These are phyloP conservation scores for Umbelopsis sp. DNA, from an alignment of 192 early-diverging fungal genomes.

Conservation along the genomic window DNA sequence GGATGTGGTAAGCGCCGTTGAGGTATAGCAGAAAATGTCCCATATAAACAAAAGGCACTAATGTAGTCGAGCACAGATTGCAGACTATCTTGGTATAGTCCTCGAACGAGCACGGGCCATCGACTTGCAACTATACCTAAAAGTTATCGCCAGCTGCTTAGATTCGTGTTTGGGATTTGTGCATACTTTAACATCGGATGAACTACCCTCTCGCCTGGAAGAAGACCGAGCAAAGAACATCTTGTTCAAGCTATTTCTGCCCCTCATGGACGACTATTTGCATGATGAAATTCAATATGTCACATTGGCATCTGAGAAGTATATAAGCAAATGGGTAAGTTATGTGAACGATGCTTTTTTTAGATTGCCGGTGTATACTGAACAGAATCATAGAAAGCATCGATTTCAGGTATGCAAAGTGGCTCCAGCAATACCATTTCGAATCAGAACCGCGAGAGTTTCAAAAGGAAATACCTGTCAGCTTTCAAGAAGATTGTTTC, in stretches of 20 bases:
- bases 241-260: constrained; percentile 61
- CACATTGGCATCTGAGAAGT: constrained; percentile 51
- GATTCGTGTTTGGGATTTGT: constrained; percentile 63
- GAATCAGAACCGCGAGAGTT: constrained; percentile 35
- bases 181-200: constrained; percentile 37
- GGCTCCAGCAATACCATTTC: neutral
- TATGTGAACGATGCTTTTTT: neutral
- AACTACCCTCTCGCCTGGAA: constrained; percentile 43
- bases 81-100: constrained; percentile 72
- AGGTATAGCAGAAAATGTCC: neutral
- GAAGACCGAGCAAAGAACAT: constrained; percentile 52
- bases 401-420: neutral
- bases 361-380: neutral
- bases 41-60: neutral
- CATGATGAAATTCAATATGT: constrained; percentile 67
- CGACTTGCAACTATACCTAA: constrained; percentile 67
- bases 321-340: constrained; percentile 68
- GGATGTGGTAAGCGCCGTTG: constrained; percentile 53
- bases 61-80: constrained; percentile 42
- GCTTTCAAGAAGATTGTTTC: constrained; percentile 56
- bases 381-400: neutral
- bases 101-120: constrained; percentile 61
- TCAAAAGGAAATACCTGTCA: constrained; percentile 50
- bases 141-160: constrained; percentile 64
- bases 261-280: constrained; percentile 70